Evolutionary conservation across 176 grass and related monocot species (phyloP).

Genomic region (Eremochloa ophiuroides): DNA sequence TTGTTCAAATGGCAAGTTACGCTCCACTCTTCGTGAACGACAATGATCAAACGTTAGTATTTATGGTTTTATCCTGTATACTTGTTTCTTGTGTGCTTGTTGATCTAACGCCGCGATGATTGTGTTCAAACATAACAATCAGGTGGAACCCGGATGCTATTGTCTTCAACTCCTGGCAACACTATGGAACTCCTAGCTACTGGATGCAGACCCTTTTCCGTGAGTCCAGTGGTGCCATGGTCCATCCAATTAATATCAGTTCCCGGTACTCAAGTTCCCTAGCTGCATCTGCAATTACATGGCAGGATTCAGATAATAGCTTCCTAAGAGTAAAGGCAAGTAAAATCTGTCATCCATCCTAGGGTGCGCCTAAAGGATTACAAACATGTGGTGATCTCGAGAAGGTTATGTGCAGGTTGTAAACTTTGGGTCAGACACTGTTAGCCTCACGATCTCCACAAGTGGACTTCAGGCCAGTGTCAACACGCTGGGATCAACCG

Average conservation of each 20-base stretch:
- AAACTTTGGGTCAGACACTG: not conserved
- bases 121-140: conserved; percentile 11
- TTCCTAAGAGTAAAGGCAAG: not conserved
- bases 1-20: conserved; percentile 90
- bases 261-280: not conserved
- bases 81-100: not conserved
- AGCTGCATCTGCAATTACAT: not conserved
- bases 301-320: not conserved
- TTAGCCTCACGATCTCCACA: not conserved
- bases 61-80: not conserved
- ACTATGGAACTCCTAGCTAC: conserved; percentile 87
- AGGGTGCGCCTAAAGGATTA: not conserved
- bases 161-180: conserved; percentile 80
- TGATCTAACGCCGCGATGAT: not conserved
- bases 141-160: conserved; percentile 60
- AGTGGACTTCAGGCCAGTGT: not conserved
- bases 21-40: conserved; percentile 90
- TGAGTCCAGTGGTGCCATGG: conserved; percentile 65
- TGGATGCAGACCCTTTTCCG: conserved; percentile 65
- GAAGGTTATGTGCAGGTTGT: not conserved
- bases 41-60: conserved; percentile 61
- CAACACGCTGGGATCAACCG: not conserved
- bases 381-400: not conserved
- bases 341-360: too few species aligned
- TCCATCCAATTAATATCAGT: not conserved